Evolutionary conservation across 441 rosid species (phyloP).

Genomic region (Brassica balearica): DNA sequence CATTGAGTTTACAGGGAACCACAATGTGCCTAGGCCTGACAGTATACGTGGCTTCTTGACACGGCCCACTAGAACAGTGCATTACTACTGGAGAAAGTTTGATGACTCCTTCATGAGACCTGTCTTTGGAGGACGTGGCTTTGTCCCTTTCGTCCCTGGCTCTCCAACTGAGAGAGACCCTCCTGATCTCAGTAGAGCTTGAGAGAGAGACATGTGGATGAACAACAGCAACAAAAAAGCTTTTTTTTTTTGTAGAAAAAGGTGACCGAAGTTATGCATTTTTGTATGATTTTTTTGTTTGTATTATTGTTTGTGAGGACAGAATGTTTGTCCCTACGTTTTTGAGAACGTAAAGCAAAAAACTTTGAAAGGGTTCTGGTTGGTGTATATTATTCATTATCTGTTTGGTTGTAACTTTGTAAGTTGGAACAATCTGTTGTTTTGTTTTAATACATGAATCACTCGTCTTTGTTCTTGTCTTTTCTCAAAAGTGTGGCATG

Average conservation of each 20-base stretch:
- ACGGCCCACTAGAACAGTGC: constrained; percentile 52
- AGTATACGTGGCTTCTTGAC: constrained; percentile 58
- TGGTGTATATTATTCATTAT: constrained; percentile 25
- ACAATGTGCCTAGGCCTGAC: constrained; percentile 48
- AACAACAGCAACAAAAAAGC: background rate
- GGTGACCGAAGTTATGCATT: constrained; percentile 29
- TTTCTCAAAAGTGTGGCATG: too few relatives aligned
- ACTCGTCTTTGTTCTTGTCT: constrained; percentile 1
- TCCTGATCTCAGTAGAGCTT: constrained; percentile 43
- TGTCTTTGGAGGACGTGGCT: constrained; percentile 59
- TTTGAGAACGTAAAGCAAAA: constrained; percentile 19
- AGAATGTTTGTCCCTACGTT: constrained; percentile 37
- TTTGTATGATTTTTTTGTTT: constrained; percentile 38
- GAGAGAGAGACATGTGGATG: constrained; percentile 2
- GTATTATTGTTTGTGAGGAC: constrained; percentile 41
- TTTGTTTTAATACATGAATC: background rate
- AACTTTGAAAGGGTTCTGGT: background rate
- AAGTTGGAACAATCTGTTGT: constrained; percentile 9
- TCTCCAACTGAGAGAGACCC: constrained; percentile 53
- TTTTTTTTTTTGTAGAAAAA: constrained; percentile 33
- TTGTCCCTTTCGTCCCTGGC: constrained; percentile 50
- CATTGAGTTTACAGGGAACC: constrained; percentile 40
- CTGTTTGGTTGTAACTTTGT: constrained; percentile 35
- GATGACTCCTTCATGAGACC: constrained; percentile 59
- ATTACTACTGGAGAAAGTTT: constrained; percentile 60